A percentile compares a stretch with the other conserved stretches of the same genome.
These are phyloP conservation scores for Lecanosticta acicola DNA, from an alignment of 2,329 filamentous ascomycete genomes.

Conservation along the genomic window DNA sequence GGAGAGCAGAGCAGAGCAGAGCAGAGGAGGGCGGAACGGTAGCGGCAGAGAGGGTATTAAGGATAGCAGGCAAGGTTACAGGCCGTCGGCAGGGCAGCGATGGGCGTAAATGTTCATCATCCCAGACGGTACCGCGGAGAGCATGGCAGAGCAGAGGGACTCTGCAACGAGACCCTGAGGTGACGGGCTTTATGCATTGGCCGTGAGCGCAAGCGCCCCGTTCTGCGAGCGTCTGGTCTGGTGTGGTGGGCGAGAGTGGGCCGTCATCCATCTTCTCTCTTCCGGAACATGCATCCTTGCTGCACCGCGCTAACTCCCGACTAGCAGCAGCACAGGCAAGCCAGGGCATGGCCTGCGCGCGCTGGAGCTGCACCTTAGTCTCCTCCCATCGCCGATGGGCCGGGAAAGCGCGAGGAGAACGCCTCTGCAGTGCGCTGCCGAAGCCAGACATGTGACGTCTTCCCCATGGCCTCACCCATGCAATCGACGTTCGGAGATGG, in stretches of 20 bases:
- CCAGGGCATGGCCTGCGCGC: background rate
- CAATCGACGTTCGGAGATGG: too few species aligned
- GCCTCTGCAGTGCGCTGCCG: too few species aligned
- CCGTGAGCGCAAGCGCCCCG: background rate
- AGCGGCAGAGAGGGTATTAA: background rate
- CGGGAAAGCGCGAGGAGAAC: too few species aligned
- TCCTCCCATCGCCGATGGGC: background rate
- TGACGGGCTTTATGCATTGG: constrained; percentile 4
- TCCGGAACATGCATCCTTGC: constrained; percentile 1
- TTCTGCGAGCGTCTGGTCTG: background rate
- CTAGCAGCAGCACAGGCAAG: background rate
- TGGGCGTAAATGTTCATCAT: constrained; percentile 13
- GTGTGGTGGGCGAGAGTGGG: too few species aligned
- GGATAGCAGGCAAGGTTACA: constrained; percentile 13
- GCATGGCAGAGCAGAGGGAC: constrained; percentile 5
- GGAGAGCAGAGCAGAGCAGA: too few species aligned
- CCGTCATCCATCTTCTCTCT: background rate
- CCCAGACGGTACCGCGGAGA: constrained; percentile 13
- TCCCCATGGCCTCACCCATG: too few species aligned
- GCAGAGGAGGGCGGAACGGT: too few species aligned
- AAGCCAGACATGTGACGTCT: too few species aligned
- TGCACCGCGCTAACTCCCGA: background rate
- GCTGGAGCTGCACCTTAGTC: background rate
- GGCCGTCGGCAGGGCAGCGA: constrained; percentile 12
- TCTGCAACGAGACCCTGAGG: constrained; percentile 7